Evolutionary conservation across 805 yeast species (phyloP), one percentile per base, ranked within the genome.

Genomic region (Lachancea mirantina): DNA sequence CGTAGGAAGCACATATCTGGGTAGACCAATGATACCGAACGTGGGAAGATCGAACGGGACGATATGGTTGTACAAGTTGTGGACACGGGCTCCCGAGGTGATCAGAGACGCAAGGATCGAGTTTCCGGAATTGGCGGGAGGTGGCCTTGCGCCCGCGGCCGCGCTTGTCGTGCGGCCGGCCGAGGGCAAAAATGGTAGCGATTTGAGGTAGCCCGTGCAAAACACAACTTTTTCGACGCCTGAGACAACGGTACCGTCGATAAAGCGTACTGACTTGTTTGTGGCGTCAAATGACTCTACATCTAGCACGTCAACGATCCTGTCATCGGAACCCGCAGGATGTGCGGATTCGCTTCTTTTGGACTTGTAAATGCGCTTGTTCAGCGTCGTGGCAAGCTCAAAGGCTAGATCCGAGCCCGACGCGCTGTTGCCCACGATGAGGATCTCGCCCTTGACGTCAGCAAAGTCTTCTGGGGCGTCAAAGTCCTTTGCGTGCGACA

Each of bases 381-480:
- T 55, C 27, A 71, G 58, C 3, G 38, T 48, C 2, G 62, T 59
- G 1, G 76, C 70, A 13, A 78, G 48, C 49, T 81, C 88, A 36
- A 67, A 68, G 2, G 84, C 72, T 25, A 82, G 62, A 49, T 85
- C 95, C 13, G 74, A 70, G 17, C 89, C 95, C 19, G 85, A 76
- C 2, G 92, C 80, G 8, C 78, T 75, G 45, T 77, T 78, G 0
- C 94, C 94, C n/a, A 84, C 72, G 5, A 83, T 68, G 26, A 84
- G 53, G 10, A 78, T 74, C 19, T 57, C 65, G 9, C 47, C 47
- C 26, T 62, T 54, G 15, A 61, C 55, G 5, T 49, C 45, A 23
- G 32, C 18, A 38, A 63, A 78, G 9, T 61, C 63, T 1, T 61
- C 62, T 0, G 76, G 67, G 13, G 53, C 53, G 35, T 76, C 66